Conservation (phyloP, 177 flowering plant species). For the Telopea speciosissima region DNA sequence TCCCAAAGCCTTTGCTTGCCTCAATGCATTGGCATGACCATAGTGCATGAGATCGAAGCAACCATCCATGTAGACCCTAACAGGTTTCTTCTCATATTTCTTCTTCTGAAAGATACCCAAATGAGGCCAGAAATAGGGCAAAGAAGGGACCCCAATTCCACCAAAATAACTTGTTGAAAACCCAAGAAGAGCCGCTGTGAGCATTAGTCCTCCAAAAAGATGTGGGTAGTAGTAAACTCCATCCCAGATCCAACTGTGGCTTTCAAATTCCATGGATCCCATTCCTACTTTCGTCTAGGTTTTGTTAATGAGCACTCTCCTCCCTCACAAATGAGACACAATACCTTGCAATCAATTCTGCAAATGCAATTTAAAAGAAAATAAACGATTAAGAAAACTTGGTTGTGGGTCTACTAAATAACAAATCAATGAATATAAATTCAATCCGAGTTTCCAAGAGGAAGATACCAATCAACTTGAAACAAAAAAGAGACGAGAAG, state of each 20-base stretch:
- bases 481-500: not conserved
- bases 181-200: conserved; percentile 74
- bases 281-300: conserved; percentile 3
- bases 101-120: conserved; percentile 53
- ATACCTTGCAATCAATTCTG: not conserved
- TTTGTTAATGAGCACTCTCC: conserved; percentile 5
- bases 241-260: conserved; percentile 67
- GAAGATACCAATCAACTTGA: not conserved
- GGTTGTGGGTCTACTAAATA: not conserved
- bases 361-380: not conserved
- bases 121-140: conserved; percentile 52
- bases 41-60: conserved; percentile 89
- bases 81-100: conserved; percentile 41
- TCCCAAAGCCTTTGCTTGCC: conserved; percentile 85
- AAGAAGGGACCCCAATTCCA: conserved; percentile 44
- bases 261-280: conserved; percentile 55
- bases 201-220: conserved; percentile 74
- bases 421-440: not conserved
- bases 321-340: conserved; percentile 5
- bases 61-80: conserved; percentile 86
- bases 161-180: conserved; percentile 69
- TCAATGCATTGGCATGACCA: conserved; percentile 83
- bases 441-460: not conserved
- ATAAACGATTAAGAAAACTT: not conserved
- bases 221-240: conserved; percentile 60